Evolutionary conservation across 2,329 filamentous ascomycete genomes (phyloP).

Genomic region (Fusarium drepaniforme): DNA sequence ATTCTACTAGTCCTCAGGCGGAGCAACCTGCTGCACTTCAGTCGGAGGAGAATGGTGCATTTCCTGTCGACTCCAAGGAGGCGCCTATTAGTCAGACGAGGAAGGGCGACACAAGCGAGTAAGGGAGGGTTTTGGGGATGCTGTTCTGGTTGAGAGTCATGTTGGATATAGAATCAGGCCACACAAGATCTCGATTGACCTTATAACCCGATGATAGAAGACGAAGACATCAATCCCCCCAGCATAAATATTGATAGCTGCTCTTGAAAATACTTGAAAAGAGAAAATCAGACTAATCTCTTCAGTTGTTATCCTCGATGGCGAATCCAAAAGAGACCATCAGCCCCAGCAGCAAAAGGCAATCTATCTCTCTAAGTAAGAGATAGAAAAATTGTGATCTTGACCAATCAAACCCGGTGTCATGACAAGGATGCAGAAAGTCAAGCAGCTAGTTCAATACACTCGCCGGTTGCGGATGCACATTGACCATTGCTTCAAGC

Average conservation of each 20-base stretch:
- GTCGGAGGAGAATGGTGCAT: constrained; percentile 1
- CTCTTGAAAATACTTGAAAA: too few species aligned
- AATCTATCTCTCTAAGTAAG: too few species aligned
- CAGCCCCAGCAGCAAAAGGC: too few species aligned
- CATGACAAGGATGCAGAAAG: neutral
- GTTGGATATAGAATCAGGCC: neutral
- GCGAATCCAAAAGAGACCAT: too few species aligned
- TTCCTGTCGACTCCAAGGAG: neutral
- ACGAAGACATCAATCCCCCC: too few species aligned
- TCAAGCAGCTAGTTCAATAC: too few species aligned
- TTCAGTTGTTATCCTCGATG: too few species aligned
- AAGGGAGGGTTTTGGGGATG: neutral
- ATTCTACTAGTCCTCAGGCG: neutral
- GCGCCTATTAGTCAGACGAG: neutral
- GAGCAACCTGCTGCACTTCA: neutral
- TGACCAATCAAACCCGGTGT: neutral
- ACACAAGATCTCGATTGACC: neutral
- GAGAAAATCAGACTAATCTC: too few species aligned
- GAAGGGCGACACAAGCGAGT: neutral
- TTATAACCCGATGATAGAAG: too few species aligned
- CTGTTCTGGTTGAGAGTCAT: neutral
- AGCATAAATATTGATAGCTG: too few species aligned
- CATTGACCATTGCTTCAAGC: too few species aligned
- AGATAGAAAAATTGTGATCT: neutral
- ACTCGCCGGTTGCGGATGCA: neutral